Conservation (phyloP, 208 protist species). For the Acanthamoeba lugdunensis region DNA sequence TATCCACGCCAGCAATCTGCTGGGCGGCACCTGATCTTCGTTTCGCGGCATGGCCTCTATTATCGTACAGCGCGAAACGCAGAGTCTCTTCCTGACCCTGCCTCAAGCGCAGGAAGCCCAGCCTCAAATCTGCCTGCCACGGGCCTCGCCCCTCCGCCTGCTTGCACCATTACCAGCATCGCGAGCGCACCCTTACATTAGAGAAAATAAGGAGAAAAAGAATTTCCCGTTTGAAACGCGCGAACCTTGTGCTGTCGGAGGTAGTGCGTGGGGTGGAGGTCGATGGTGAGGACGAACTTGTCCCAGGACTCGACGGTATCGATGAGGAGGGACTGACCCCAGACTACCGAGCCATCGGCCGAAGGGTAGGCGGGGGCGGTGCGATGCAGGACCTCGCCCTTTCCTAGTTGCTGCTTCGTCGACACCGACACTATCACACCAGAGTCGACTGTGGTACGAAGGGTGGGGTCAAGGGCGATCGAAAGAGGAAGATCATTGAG, state of each 20-base stretch:
- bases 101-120: background rate
- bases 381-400: background rate
- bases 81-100: background rate
- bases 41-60: background rate
- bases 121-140: background rate
- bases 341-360: background rate
- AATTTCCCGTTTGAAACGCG: background rate
- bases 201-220: background rate
- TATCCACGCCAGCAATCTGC: background rate
- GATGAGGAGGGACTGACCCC: background rate
- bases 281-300: slow-evolving; percentile 44
- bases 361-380: background rate
- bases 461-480: too few species aligned
- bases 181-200: too few species aligned
- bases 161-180: too few species aligned
- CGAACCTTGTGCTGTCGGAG: background rate
- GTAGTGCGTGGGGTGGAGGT: background rate
- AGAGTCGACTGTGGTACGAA: background rate
- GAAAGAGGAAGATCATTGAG: background rate
- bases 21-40: background rate
- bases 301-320: background rate
- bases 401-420: background rate
- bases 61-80: background rate
- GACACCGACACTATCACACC: background rate
- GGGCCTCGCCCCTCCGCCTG: slow-evolving; percentile 1